These are phyloP conservation scores for Escovopsis weberi DNA, from an alignment of 2,329 filamentous ascomycete genomes.

Conservation along the genomic window DNA sequence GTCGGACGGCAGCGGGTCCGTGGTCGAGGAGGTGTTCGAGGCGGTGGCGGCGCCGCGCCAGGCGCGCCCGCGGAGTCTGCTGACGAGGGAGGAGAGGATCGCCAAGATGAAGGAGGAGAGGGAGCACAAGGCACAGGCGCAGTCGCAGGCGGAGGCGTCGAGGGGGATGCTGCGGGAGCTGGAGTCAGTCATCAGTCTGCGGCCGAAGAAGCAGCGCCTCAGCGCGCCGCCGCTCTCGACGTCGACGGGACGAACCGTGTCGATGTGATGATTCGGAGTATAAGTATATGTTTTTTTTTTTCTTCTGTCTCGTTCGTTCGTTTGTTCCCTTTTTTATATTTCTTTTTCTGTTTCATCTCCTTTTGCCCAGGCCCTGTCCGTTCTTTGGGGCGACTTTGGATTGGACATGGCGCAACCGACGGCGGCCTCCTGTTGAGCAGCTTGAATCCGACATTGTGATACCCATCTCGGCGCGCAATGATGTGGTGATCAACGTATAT, in stretches of 20 bases:
- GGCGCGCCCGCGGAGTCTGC: slow-evolving; percentile 49
- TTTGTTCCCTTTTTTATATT: background rate
- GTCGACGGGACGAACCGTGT: slow-evolving; percentile 23
- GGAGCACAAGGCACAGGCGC: slow-evolving; percentile 52
- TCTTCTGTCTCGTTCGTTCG: slow-evolving; percentile 1
- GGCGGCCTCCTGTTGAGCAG: no score
- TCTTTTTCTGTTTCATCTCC: background rate
- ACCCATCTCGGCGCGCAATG: no score
- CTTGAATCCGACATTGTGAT: no score
- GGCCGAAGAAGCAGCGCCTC: slow-evolving; percentile 25
- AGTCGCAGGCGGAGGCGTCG: slow-evolving; percentile 65
- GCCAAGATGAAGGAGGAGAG: slow-evolving; percentile 79
- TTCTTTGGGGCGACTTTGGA: no score
- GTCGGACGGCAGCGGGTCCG: slow-evolving; percentile 37
- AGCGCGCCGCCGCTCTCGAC: slow-evolving; percentile 16
- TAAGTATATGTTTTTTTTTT: background rate
- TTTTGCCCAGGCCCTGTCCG: no score
- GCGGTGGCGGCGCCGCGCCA: slow-evolving; percentile 85
- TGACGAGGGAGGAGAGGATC: slow-evolving; percentile 80
- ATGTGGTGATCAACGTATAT: no score
- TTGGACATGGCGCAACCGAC: no score
- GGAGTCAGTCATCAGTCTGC: slow-evolving; percentile 65
- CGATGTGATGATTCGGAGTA: slow-evolving; percentile 21
- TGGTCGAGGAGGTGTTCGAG: slow-evolving; percentile 55
- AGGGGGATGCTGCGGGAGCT: slow-evolving; percentile 86